phyloP scores from a whole-genome alignment of 352 stramenopile species.

The Pythium brassicae region DNA sequence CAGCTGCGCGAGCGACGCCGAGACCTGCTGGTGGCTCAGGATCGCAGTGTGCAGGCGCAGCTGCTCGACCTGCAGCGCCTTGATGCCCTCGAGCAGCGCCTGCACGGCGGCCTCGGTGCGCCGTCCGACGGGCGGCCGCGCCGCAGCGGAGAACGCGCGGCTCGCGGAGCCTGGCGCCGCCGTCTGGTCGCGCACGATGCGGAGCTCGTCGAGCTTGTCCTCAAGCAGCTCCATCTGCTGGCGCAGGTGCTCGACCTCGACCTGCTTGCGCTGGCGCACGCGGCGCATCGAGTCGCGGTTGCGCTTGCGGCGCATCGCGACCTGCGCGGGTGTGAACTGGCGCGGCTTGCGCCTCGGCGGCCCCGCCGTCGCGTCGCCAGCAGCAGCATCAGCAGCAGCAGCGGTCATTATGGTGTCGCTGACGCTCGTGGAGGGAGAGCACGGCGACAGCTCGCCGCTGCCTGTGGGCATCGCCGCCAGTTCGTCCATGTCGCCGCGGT shows the following conservation, averaged over 20 bases:
- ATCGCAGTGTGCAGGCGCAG: conserved; percentile 7
- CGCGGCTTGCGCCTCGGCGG: conserved; percentile 6
- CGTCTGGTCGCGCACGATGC: background rate
- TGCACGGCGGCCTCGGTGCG: conserved; percentile 6
- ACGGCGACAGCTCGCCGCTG: background rate
- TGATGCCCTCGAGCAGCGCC: conserved; percentile 9
- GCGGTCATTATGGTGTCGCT: background rate
- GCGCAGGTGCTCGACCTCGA: conserved; percentile 9
- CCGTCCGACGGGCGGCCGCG: background rate
- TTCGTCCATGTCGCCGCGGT: background rate
- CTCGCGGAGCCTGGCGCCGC: too few relatives aligned
- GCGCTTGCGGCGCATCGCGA: conserved; percentile 18
- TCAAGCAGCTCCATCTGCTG: conserved; percentile 13
- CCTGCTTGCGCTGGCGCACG: conserved; percentile 19
- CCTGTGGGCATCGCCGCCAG: background rate
- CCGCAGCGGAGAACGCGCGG: too few relatives aligned
- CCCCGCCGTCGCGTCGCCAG: background rate
- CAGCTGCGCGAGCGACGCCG: conserved; percentile 5
- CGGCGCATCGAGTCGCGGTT: conserved; percentile 31
- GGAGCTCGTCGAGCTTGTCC: conserved; percentile 5
- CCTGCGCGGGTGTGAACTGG: conserved; percentile 4
- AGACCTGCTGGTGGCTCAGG: conserved; percentile 4
- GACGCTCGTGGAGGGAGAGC: background rate
- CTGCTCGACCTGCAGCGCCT: conserved; percentile 12
- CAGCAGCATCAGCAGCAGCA: background rate